Evolutionary conservation across 345 rosid species (phyloP), one percentile per base, ranked within the genome.

Genomic region (Corchorus capsularis): DNA sequence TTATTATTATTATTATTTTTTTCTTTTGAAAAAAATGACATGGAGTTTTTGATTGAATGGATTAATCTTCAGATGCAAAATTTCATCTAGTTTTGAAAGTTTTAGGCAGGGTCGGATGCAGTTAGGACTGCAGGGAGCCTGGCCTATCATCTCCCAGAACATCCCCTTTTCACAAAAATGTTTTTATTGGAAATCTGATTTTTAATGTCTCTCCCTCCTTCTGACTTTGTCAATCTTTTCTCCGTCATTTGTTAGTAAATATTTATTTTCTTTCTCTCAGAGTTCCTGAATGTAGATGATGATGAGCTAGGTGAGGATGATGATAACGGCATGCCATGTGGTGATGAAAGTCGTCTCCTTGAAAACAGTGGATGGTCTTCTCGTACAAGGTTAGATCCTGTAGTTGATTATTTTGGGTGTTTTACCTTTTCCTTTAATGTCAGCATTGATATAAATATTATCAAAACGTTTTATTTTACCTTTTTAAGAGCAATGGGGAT

Each of bases 311-410:
- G 77, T 39, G 97, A 88, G 74, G 94, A 91, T 54, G 93, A 88
- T 63, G 89, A 89, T 34, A 87, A 88, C 69, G 89, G 80, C 49
- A 80, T 82, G 83, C 88, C 82, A 5, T 61, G 79, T 57, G 82
- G 81, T 71, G 94, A 93, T 65, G 95, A 91, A 43, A 69, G 88
- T 71, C 84, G 75, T 74, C 84, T 93, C 83, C 87, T 90, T 55
- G 99, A 93, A 74, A 96, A 94, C 73, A 92, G 87, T 84, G 97
- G 99, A 35, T 96, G 99, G 99, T 96, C 99, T 83, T 89, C 97
- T 73, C 98, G 98, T 70, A 92, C 99, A 61, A 96, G 98, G 99
- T 82, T 64, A 69, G 20, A 63, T 50, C 46, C 45, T 73, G 52
- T 72, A 43, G 61, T 52, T 32, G 22, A 35, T 17, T 69, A 3